Evolutionary conservation across 768 basidiomycete species (phyloP).

Genomic region (Suillus weaverae): DNA sequence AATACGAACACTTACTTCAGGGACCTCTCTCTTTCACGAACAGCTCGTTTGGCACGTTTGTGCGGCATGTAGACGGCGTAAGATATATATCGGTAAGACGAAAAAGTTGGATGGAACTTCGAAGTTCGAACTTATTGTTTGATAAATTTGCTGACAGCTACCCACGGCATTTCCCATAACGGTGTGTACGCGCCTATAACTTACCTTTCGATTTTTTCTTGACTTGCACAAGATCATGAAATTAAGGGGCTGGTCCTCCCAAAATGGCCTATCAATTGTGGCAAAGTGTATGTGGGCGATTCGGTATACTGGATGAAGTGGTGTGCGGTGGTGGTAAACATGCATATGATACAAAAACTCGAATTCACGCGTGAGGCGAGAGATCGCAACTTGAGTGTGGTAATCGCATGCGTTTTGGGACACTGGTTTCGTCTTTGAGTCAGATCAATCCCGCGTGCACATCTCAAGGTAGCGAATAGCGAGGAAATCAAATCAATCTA

Average conservation of each 20-base stretch:
- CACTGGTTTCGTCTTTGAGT: not conserved
- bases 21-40: conserved; percentile 43
- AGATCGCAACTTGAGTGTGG: not conserved
- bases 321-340: not conserved
- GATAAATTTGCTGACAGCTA: not conserved
- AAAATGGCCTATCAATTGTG: not conserved
- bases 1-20: conserved; percentile 39
- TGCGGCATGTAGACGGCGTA: conserved; percentile 52
- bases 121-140: not conserved
- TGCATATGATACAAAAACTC: not conserved
- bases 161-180: conserved; percentile 4
- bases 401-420: not conserved
- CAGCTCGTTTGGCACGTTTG: conserved; percentile 57
- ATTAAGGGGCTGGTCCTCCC: too few species aligned
- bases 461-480: not conserved
- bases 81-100: not conserved
- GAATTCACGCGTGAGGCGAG: not conserved
- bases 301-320: not conserved
- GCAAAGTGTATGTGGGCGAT: too few species aligned
- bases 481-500: not conserved
- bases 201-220: not conserved
- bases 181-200: not conserved
- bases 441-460: not conserved
- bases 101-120: not conserved
- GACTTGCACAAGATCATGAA: not conserved